Conservation (phyloP, 257 asterid genomes). For the Solanum arcanum region DNA sequence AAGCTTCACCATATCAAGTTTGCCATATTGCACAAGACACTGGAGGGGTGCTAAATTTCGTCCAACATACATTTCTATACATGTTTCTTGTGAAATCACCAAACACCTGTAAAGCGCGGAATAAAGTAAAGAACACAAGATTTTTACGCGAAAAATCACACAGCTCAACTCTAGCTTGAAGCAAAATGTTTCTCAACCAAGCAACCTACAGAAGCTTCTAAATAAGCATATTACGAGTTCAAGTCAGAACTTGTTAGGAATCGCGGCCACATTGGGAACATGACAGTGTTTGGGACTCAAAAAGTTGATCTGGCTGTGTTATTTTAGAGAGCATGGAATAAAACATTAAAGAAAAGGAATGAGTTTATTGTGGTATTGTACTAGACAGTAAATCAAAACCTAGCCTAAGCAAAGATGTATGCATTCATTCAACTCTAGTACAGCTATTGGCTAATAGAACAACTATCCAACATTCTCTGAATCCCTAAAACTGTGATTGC, state of each 20-base stretch:
- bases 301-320: background rate
- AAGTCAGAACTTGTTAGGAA: background rate
- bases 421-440: background rate
- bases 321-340: background rate
- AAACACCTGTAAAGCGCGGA: too few species aligned
- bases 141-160: background rate
- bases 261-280: background rate
- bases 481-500: constrained; percentile 47
- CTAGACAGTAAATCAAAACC: background rate
- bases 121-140: background rate
- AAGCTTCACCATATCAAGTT: background rate
- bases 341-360: background rate
- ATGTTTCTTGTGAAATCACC: background rate
- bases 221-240: background rate
- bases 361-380: background rate
- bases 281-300: background rate
- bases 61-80: background rate
- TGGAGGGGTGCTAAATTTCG: background rate
- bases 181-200: background rate
- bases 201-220: background rate
- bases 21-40: background rate
- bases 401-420: background rate
- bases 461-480: constrained; percentile 27
- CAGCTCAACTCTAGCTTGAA: background rate
- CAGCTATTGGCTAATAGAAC: constrained; percentile 10